Base-by-base conservation (phyloP, 169 alveolate genomes). In the Cystoisospora suis region DNA sequence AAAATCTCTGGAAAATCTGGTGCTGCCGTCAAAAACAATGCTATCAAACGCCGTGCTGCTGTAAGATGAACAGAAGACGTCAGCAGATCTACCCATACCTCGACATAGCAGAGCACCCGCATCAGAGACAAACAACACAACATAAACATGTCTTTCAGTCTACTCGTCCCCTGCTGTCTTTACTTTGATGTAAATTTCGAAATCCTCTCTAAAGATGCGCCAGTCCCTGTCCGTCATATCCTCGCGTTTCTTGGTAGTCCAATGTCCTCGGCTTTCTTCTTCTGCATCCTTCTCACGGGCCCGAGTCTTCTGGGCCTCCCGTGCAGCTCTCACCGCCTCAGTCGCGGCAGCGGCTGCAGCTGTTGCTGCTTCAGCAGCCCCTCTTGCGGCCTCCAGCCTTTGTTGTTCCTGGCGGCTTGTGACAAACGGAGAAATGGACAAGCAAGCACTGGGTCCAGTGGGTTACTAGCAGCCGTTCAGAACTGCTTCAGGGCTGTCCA, bases 201-300 rank as follows among this genome's bases (percentile, higher is more conserved):
- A 95, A 89, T 98, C 99, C 89, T 98, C 99, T 93, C 99, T 94
- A 93, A 98, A 98, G 53, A 98, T 98, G 70, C 98, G 94, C 99
- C 99, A 98, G 91, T 98, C 99, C 83, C 99, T 94, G 70, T 96
- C 98, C 12, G 97, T 95, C 99, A 98, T 97, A 58, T 96, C 96
- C 34, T 85, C 95, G 42, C 94, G 75, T 77, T 92, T 91, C 94
- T 97, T 97, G 89, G 95, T 93, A n/a, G 97, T 93, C 99, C 98
- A 96, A 86, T 96, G 98, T n/a, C 95, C 96, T 81, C 90, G 75
- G 56, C 12, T 86, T 65, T 46, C 91, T 44, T 65, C 75, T 9
- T 69, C 83, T 6, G 61, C 49, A 38, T 86, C 75, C 85, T 86
- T 86, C 65, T 86, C 90, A 0, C 85, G 42, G 38, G 65, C 81